These are phyloP conservation scores for Decorospora gaudefroyi DNA, from an alignment of 2,329 filamentous ascomycete genomes.

Conservation along the genomic window DNA sequence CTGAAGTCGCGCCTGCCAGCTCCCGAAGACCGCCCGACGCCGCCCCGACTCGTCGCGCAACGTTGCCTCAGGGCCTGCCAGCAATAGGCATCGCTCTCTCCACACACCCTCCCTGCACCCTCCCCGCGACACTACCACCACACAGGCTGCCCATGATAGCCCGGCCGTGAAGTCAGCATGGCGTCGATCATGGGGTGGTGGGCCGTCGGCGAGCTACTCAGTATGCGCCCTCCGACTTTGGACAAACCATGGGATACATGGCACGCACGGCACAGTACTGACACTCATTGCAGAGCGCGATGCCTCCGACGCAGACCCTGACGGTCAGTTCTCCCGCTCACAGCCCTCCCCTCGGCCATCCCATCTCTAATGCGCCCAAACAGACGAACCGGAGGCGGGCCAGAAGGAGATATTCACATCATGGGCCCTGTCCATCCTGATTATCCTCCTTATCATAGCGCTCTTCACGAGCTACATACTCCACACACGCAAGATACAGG, in stretches of 20 bases:
- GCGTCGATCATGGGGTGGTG: slow-evolving; percentile 46
- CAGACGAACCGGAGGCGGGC: slow-evolving; percentile 75
- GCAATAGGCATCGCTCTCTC: slow-evolving; percentile 9
- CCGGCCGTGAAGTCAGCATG: slow-evolving; percentile 41
- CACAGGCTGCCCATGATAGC: slow-evolving; percentile 36
- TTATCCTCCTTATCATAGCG: slow-evolving; percentile 88
- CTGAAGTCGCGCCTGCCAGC: background rate
- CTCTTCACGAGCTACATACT: slow-evolving; percentile 97
- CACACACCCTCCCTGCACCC: slow-evolving; percentile 5
- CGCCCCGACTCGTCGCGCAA: slow-evolving; percentile 19
- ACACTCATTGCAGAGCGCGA: slow-evolving; percentile 47
- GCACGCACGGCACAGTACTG: slow-evolving; percentile 6
- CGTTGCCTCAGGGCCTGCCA: slow-evolving; percentile 22
- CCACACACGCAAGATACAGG: slow-evolving; percentile 95
- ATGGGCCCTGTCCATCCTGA: slow-evolving; percentile 96
- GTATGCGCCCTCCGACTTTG: slow-evolving; percentile 33
- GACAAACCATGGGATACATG: too few relatives aligned
- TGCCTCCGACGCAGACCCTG: slow-evolving; percentile 53
- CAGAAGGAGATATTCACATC: slow-evolving; percentile 94
- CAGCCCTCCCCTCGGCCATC: slow-evolving; percentile 13
- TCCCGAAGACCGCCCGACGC: slow-evolving; percentile 6
- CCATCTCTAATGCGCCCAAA: slow-evolving; percentile 44
- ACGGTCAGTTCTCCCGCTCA: slow-evolving; percentile 44
- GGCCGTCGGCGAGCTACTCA: slow-evolving; percentile 48
- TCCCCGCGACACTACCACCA: slow-evolving; percentile 8